Evolutionary conservation across 176 grass and related monocot species (phyloP), one percentile per base, ranked within the genome.

Genomic region (Avena atlantica): DNA sequence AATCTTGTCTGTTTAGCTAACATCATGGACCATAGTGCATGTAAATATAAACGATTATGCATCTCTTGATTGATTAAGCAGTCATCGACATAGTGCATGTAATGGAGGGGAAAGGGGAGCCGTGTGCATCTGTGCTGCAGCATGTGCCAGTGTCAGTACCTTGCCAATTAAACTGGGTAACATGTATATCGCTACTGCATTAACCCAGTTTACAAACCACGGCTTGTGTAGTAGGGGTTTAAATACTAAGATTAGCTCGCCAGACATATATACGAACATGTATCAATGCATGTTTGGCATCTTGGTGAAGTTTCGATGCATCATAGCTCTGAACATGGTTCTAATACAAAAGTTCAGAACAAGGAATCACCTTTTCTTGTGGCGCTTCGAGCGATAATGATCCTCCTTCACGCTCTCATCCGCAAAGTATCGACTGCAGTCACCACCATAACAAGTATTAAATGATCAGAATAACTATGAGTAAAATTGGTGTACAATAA

Each of bases 331-430:
- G 15, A 83, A 64, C 65, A 51, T 2, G 4, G 9, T 25, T 31
- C 2, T 12, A 27, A 47, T 4, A 48, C 25, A 68, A 59, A 6
- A 25, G 10, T 49, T 49, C 17, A 21, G 36, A 31, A 48, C 1
- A 76, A 25, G 50, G 2, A 31, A 78, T 86, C 61, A 96, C 97
- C 92, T 90, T 87, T 96, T 96, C 92, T 96, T 99, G 84, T 99
- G 97, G 82, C 86, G 88, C 83, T 99, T 99, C 24, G 97, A 96
- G 82, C 89, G 92, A 83, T 86, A 92, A 74, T 99, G 97, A 19
- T 93, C 94, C 4, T 89, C 82, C 75, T 88, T 94, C 20, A 94
- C 92, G 4, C 27, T 69, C 34, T 99, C 97, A 16, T 45, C 92
- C 21, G 94, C 94, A 48, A 99, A 99, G 84, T 91, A 93, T 52